Base-by-base conservation (phyloP, 352 stramenopile genomes). In the Pythium insidiosum region DNA sequence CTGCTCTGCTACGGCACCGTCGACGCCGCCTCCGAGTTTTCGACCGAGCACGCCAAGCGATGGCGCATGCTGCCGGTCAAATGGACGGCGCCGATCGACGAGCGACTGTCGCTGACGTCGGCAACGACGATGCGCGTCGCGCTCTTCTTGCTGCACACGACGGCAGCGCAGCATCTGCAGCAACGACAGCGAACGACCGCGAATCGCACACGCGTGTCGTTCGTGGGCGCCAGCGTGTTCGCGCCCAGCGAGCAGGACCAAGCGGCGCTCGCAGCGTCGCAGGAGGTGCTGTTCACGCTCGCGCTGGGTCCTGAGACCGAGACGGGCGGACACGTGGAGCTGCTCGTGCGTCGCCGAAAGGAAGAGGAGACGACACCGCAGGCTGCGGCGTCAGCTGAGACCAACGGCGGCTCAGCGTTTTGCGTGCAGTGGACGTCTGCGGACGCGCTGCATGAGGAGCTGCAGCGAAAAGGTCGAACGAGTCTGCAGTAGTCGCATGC, bases 361-460 rank as follows among this genome's bases (percentile, higher is more conserved):
- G 34, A 22, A 38, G 39, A 35, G 22, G 20, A 9, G 24, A 45
- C 6, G 26, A 34, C 4, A 13, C 35, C 19, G 13, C 21, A 19
- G 38, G 34, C 12, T 7, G 12, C 16, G 34, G 16, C 34, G 13
- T 12, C 7, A 12, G 34, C 9, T n/a, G 34, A 39, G 13, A n/a
- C 12, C 6, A 12, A 28, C 38, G 10, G 22, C 18, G 16, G 39
- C 3, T 50, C 55, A 21, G 46, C 61, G 23, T 81, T 84, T 47
- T 67, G 33, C 15, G 59, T 84, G 13, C 68, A 76, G 34, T 84
- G 68, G 68, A 79, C 66, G 38, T 74, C 68, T 3, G 75, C 53
- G 20, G 71, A 74, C 21, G 63, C 66, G 9, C 54, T 84, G 16
- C 41, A 75, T 24, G 63, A 65, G 38, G 66, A 82, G 22, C 34